Base-by-base conservation (phyloP, 495 filamentous ascomycete species). In the Lasiosphaeria ovina region DNA sequence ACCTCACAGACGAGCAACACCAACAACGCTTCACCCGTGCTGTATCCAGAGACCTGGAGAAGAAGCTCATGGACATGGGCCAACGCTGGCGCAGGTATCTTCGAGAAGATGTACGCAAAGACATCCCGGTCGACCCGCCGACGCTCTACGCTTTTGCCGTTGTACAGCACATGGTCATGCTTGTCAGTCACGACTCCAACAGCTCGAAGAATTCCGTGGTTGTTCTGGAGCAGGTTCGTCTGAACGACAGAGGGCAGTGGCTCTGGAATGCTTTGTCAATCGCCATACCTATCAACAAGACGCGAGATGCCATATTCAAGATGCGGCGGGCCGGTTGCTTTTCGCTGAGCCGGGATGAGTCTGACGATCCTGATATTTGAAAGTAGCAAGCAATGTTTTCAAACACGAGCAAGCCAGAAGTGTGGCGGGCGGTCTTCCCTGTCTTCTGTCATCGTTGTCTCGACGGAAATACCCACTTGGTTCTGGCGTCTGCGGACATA, bases 251-350 rank as follows among this genome's bases (percentile, higher is more conserved):
- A 32, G 65, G 67, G 1, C 55, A 61, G 48, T 73, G 69, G 69
- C 62, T 72, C 4, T 73, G 71, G 71, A 72, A 73, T 32, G 68
- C 71, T 4, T 35, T 73, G 36, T 66, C 69, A 10, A 40, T 73
- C 34, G 71, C 71, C 4, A 62, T 73, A 11, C 65, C 69, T 3
- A 55, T 72, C 50, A 65, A 69, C 49, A 55, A 70, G 50, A 62
- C 58, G 12, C 36, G 66, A 32, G 66, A 68, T 24, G 52, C 53
- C 45, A 17, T 73, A 12, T 35, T 50, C 38, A n/a, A 42, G n/a
- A 33, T 64, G 47, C 38, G 62, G 56, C 35, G 59, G 16, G 38
- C 49, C 10, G 59, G 6, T 10, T 55, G 31, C 9, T 62, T 44
- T 34, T 24, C 24, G 24, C 24, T 24, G 24, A 35, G 6, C 16